A percentile compares a stretch with the other conserved stretches of the same genome.
Conservation (phyloP, 495 filamentous ascomycete species). For the Baudoinia panamericana region DNA sequence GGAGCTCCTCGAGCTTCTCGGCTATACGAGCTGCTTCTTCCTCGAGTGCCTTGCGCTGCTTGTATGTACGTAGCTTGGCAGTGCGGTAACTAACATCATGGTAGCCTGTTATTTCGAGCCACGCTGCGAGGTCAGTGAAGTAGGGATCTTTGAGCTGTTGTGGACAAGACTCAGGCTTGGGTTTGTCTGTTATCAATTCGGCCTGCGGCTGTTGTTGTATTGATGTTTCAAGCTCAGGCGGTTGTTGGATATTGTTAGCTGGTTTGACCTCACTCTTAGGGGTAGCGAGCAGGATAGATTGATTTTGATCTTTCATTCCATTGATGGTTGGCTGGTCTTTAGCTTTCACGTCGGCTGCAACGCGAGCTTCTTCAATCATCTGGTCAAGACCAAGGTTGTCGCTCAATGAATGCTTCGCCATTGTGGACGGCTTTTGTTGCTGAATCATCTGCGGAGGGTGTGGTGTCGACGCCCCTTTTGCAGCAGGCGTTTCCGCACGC, state of each 20-base stretch:
- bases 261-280: no score
- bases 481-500: constrained; percentile 3
- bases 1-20: constrained; percentile 14
- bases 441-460: neutral
- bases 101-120: constrained; percentile 48
- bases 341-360: constrained; percentile 11
- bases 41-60: constrained; percentile 33
- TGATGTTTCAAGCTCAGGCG: no score
- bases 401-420: neutral
- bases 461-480: neutral
- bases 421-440: neutral
- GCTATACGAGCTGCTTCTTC: constrained; percentile 24
- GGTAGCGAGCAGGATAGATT: no score
- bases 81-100: constrained; percentile 38
- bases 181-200: neutral
- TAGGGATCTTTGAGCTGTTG: constrained; percentile 12
- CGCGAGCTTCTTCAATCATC: constrained; percentile 12
- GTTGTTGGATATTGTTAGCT: no score
- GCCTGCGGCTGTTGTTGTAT: no score
- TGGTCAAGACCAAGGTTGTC: constrained; percentile 2
- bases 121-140: constrained; percentile 41
- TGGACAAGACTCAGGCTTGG: neutral
- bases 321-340: constrained; percentile 1
- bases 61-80: constrained; percentile 33
- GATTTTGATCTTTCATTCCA: no score